These are phyloP conservation scores for Hanseniaspora mollemarum DNA, from an alignment of 805 yeast genomes.

Conservation along the genomic window DNA sequence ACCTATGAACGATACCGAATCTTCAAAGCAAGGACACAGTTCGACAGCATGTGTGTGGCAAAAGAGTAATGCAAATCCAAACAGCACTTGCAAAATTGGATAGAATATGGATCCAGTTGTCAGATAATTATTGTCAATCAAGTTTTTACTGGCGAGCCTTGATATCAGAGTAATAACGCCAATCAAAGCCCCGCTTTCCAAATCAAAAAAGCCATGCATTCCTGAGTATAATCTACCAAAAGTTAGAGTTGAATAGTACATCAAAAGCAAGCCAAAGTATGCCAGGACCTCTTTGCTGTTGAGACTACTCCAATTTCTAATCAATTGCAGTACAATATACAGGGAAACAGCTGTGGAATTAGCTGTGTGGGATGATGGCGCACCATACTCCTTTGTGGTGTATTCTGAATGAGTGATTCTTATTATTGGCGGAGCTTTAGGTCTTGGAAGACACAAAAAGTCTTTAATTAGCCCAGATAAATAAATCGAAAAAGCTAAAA, in stretches of 20 bases:
- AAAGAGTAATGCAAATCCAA: constrained; percentile 44
- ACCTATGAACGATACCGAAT: constrained; percentile 84
- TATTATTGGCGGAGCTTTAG: constrained; percentile 80
- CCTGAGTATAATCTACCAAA: constrained; percentile 88
- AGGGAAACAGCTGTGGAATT: constrained; percentile 78
- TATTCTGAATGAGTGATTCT: constrained; percentile 84
- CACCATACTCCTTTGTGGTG: constrained; percentile 87
- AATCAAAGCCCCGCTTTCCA: constrained; percentile 49
- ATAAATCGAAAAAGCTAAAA: constrained; percentile 44
- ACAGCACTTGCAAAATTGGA: constrained; percentile 32
- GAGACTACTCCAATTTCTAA: constrained; percentile 1
- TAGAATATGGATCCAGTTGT: constrained; percentile 28
- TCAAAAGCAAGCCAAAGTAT: constrained; percentile 20
- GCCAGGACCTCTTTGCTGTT: constrained; percentile 15
- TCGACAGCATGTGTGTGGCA: constrained; percentile 78
- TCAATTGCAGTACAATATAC: constrained; percentile 29
- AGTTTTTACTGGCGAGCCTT: constrained; percentile 34
- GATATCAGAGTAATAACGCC: constrained; percentile 47
- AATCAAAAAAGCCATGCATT: constrained; percentile 88
- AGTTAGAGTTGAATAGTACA: constrained; percentile 55
- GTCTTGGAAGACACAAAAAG: constrained; percentile 80
- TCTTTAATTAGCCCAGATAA: constrained; percentile 71
- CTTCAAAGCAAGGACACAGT: constrained; percentile 93
- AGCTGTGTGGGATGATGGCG: constrained; percentile 89
- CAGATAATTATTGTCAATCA: constrained; percentile 32